Evolutionary conservation across 495 filamentous ascomycete species (phyloP).

Genomic region (Penicillium antarcticum): DNA sequence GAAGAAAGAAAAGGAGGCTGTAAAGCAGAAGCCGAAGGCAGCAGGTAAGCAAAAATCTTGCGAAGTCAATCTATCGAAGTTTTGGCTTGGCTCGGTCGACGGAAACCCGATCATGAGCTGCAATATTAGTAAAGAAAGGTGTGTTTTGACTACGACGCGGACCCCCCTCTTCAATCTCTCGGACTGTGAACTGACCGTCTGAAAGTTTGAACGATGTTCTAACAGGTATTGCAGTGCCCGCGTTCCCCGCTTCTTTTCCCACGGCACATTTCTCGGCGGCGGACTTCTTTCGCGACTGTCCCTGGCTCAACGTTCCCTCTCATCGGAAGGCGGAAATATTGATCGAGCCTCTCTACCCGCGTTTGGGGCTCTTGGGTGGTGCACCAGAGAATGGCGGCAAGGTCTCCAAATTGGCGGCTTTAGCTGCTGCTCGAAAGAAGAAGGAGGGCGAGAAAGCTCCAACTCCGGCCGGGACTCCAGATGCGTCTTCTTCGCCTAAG

Average conservation of each 20-base stretch:
- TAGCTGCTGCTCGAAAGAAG: constrained; percentile 87
- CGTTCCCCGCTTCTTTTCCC: constrained; percentile 26
- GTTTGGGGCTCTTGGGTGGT: constrained; percentile 71
- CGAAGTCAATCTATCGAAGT: constrained; percentile 8
- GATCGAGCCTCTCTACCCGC: constrained; percentile 57
- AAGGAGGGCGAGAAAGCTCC: constrained; percentile 60
- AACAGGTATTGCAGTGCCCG: constrained; percentile 42
- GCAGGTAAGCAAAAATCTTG: constrained; percentile 47
- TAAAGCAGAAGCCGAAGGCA: constrained; percentile 36
- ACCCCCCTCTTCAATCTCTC: constrained; percentile 7
- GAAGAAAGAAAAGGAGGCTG: constrained; percentile 40
- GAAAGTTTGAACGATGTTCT: constrained; percentile 38
- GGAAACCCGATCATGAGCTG: background rate
- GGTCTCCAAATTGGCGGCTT: constrained; percentile 81
- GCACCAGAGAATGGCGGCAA: constrained; percentile 58
- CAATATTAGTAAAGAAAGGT: constrained; percentile 3
- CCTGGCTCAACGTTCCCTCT: constrained; percentile 77
- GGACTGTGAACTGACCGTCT: constrained; percentile 31
- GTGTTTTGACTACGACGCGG: constrained; percentile 16
- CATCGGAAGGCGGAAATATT: constrained; percentile 66
- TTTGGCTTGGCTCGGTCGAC: constrained; percentile 35
- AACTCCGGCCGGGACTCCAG: constrained; percentile 11
- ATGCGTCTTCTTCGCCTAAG: constrained; percentile 6
- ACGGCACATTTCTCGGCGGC: constrained; percentile 38
- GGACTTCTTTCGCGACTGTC: constrained; percentile 77